Conservation (phyloP, 495 filamentous ascomycete genomes). For the Aspergillus kassunensis region DNA sequence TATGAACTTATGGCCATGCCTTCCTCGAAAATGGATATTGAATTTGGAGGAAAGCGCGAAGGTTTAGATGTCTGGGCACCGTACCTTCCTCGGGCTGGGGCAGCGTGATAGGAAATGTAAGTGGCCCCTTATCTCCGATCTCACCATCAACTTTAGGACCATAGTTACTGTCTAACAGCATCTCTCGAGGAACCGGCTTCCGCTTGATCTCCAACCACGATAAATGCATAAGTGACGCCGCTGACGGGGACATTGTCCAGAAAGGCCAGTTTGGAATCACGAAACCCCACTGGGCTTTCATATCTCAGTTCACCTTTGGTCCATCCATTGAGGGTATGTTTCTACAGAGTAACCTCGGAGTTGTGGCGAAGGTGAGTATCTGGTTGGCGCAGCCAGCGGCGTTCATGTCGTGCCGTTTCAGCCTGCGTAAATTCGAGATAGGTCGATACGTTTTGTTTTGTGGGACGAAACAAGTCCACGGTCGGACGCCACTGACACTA, state of each 20-base stretch:
- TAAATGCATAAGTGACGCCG: conserved; percentile 7
- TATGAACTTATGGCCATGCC: no score
- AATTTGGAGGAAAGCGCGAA: no score
- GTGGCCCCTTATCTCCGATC: no score
- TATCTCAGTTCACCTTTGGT: conserved; percentile 54
- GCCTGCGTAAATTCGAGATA: neutral
- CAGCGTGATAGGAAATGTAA: conserved; percentile 49
- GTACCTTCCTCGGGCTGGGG: conserved; percentile 53
- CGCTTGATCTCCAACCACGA: conserved; percentile 7
- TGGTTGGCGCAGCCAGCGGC: conserved; percentile 44
- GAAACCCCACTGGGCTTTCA: conserved; percentile 29
- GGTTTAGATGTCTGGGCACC: no score
- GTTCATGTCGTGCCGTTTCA: conserved; percentile 12
- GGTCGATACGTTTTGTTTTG: no score
- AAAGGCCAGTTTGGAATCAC: conserved; percentile 26
- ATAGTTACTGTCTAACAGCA: no score
- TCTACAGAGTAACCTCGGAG: conserved; percentile 53
- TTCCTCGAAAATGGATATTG: no score
- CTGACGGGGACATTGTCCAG: conserved; percentile 9
- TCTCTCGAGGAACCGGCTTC: neutral
- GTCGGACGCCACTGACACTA: no score
- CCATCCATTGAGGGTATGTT: conserved; percentile 56
- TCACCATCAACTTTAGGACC: no score
- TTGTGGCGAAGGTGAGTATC: conserved; percentile 58
- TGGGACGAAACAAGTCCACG: no score